Base-by-base conservation (phyloP, 768 basidiomycete species). In the Serendipita sp. region DNA sequence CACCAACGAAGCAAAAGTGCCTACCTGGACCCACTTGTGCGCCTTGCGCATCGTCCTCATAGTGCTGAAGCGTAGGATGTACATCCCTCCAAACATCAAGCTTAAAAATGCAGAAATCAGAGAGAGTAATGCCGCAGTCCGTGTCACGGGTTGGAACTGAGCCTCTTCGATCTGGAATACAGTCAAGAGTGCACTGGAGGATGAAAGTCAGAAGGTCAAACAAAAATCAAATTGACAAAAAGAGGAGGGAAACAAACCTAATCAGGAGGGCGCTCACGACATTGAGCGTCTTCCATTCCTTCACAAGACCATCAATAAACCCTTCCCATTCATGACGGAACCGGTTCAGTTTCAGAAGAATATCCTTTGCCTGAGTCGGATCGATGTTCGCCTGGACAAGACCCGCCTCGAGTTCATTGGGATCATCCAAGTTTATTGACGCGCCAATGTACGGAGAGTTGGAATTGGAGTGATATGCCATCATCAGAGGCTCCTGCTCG, bases 1-100 rank as follows among this genome's bases (percentile, higher is more conserved):
- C 1, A 41, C 42, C 22, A 22, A 45, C 9, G 33, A 42, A 38
- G 4, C 34, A 20, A 7, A 58, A 34, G 44, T 9, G n/a, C 71
- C 14, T 67, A 84, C 85, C 72, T 86, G 82, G 11, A 85, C 84
- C 84, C 85, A 89, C 62, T 79, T 77, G 5, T 82, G 81, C 1
- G 86, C 86, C 63, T 81, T 80, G 66, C 81, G 75, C 81, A 86
- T 85, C 65, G 77, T 84, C 44, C 79, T 77, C 86, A 89, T 88
- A 0, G 79, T 81, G 14, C 80, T 79, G 64, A 88, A 88, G 28
- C 84, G 74, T 16, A 88, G 75, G 16, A 85, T 87, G 70, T 84
- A 88, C 62, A 85, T 76, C 66, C 86, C 86, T 0, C 87, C 87
- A 68, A 81, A 89, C 2, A 79, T 78, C 22, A 88, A 73, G 66